Evolutionary conservation across 805 yeast genomes (phyloP).

Genomic region (Zygoascus flipseniorum): DNA sequence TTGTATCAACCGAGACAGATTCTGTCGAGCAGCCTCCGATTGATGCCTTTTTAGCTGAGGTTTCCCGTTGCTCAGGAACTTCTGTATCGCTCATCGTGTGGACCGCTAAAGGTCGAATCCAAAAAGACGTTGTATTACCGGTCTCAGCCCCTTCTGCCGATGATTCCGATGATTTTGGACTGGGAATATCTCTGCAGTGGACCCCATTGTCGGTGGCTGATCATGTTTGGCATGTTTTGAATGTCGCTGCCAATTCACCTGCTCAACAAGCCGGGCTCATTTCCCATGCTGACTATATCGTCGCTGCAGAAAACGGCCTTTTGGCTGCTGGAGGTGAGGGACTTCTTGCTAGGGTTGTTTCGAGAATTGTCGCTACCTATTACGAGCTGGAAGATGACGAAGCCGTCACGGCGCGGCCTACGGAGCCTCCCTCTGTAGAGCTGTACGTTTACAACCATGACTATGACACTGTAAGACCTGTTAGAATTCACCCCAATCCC

Average conservation of each 20-base stretch:
- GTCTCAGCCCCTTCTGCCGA: slow-evolving; percentile 11
- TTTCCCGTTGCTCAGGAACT: slow-evolving; percentile 32
- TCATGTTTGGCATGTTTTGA: slow-evolving; percentile 78
- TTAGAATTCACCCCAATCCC: slow-evolving; percentile 65
- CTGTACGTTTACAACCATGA: slow-evolving; percentile 82
- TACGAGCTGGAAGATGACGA: slow-evolving; percentile 24
- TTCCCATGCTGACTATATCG: slow-evolving; percentile 79
- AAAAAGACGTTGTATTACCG: slow-evolving; percentile 26
- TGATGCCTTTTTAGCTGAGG: slow-evolving; percentile 33
- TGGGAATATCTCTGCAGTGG: slow-evolving; percentile 58
- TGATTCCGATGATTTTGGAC: slow-evolving; percentile 40
- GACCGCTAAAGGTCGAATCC: slow-evolving; percentile 68
- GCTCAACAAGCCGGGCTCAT: slow-evolving; percentile 76
- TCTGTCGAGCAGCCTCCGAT: slow-evolving; percentile 15
- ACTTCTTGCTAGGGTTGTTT: slow-evolving; percentile 55
- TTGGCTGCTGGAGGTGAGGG: slow-evolving; percentile 84
- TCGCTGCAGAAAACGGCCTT: slow-evolving; percentile 82
- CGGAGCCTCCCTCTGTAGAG: slow-evolving; percentile 33
- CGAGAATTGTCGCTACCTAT: slow-evolving; percentile 38
- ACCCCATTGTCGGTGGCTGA: slow-evolving; percentile 69
- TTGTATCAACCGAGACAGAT: not conserved
- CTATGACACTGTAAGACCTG: slow-evolving; percentile 77
- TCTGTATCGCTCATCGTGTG: slow-evolving; percentile 57
- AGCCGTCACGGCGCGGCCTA: slow-evolving; percentile 1
- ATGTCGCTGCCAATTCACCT: slow-evolving; percentile 66